A percentile compares a stretch with the other conserved stretches of the same genome.
Conservation (phyloP, 73 alveolate species). For the Paramecium sonneborni region DNA sequence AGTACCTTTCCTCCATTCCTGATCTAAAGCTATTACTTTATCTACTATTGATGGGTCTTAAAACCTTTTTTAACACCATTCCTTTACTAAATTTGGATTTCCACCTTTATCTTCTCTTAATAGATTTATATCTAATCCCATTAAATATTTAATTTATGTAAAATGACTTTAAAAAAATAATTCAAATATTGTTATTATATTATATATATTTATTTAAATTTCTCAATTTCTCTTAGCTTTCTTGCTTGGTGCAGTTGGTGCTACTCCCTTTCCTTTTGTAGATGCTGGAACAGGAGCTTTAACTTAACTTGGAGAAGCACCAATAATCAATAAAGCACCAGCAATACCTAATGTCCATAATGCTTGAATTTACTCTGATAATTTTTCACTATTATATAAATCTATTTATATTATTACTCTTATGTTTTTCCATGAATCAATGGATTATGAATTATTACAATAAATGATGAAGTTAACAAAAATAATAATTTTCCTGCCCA, state of each 20-base stretch:
- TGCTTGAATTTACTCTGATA: neutral
- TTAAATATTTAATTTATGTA: neutral
- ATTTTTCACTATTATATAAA: neutral
- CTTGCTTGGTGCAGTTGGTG: neutral
- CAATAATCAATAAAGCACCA: conserved; percentile 38
- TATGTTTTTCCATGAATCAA: neutral
- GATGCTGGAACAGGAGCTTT: neutral
- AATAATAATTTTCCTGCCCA: conserved; percentile 32
- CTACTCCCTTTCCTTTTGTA: neutral
- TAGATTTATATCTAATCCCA: conserved; percentile 67
- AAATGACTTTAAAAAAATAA: neutral
- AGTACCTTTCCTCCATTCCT: conserved; percentile 86
- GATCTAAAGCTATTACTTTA: conserved; percentile 76
- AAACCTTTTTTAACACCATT: conserved; percentile 47
- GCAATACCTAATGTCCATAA: conserved; percentile 39
- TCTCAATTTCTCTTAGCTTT: conserved; percentile 35
- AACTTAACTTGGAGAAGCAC: neutral
- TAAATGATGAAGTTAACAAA: neutral
- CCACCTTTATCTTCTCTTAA: conserved; percentile 70
- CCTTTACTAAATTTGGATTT: conserved; percentile 56
- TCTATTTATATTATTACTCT: neutral
- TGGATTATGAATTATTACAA: conserved; percentile 15
- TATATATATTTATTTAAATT: neutral
- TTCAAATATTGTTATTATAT: neutral
- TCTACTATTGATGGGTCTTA: conserved; percentile 56